Evolutionary conservation across 495 filamentous ascomycete species (phyloP).

Genomic region (Neurospora sp.): DNA sequence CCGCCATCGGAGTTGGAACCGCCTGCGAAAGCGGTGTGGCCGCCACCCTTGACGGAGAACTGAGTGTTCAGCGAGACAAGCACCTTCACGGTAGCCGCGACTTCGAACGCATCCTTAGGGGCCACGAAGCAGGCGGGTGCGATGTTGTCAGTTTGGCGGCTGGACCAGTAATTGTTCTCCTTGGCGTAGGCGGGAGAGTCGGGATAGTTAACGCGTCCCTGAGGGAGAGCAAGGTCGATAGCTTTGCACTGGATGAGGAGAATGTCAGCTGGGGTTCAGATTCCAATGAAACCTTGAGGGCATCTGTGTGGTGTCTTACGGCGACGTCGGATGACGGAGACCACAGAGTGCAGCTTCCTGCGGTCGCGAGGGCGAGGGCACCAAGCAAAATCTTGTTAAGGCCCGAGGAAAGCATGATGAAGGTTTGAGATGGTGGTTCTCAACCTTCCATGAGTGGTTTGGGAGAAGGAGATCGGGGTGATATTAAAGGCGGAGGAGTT

Average conservation of each 20-base stretch:
- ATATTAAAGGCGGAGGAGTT: neutral
- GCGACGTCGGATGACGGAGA: neutral
- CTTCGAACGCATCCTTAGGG: conserved; percentile 24
- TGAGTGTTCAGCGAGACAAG: conserved; percentile 22
- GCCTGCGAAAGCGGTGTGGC: conserved; percentile 42
- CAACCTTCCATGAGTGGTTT: neutral
- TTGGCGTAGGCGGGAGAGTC: conserved; percentile 6
- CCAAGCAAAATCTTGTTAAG: neutral
- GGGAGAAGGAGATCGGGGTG: neutral
- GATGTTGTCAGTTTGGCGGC: conserved; percentile 24
- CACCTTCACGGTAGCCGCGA: conserved; percentile 27
- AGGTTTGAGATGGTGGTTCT: neutral
- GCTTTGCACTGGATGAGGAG: conserved; percentile 4
- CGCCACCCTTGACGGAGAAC: conserved; percentile 44
- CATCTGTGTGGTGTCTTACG: no score
- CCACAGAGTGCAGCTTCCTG: neutral
- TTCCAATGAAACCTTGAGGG: neutral
- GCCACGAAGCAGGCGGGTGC: conserved; percentile 33
- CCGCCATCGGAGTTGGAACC: conserved; percentile 38
- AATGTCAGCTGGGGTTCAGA: neutral
- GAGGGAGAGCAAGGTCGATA: conserved; percentile 10
- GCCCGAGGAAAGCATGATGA: neutral
- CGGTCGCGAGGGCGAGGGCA: neutral
- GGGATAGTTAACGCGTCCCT: conserved; percentile 9
- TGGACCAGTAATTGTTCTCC: conserved; percentile 38